Base-by-base conservation (phyloP, 176 grass and related monocot genomes). In the Stipa capillata region DNA sequence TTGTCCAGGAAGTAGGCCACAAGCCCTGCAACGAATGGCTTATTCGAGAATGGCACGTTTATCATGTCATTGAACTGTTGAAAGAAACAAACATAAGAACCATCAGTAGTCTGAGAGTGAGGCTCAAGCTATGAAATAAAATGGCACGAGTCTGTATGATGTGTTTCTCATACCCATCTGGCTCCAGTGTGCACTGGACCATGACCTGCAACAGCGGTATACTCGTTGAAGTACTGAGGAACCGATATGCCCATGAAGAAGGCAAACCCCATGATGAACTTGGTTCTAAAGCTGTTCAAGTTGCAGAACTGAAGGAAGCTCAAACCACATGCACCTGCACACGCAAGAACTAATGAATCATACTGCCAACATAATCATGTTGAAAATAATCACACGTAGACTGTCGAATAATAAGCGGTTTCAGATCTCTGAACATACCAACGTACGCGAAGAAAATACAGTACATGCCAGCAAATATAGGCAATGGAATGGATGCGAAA, bases 151-250 rank as follows among this genome's bases (percentile, higher is more conserved):
- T 3, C 20, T 7, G 56, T 82, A 47, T 18, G 3, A 69, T 41
- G 15, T 77, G 34, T 82, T 53, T 73, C 12, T 23, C 82, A 35
- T 89, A 97, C 95, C 95, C 95, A 98, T 94, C 92, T 84, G 25
- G 89, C 92, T 13, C 80, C 69, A 15, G 95, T 98, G 73, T 98
- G 90, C 57, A 92, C 95, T 0, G 95, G 95, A 61, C 95, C 95
- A 4, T 94, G 77, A n/a, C 95, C 86, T 12, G 92, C 83, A 13
- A 94, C 87, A 1, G 90, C 76, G 31, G 92, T 87, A 45, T 89
- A 98, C 71, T 98, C 95, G 7, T 98, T 98, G 84, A 98, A 98
- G 82, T 98, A 98, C 64, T 98, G 92, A 13, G 95, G 95, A 49
- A 98, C 81, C 0, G 95, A 98, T 61, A 98, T 61, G 48, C 95